These are phyloP conservation scores for Dactylellina drechsleri DNA, from an alignment of 2,329 filamentous ascomycete genomes.

Conservation along the genomic window DNA sequence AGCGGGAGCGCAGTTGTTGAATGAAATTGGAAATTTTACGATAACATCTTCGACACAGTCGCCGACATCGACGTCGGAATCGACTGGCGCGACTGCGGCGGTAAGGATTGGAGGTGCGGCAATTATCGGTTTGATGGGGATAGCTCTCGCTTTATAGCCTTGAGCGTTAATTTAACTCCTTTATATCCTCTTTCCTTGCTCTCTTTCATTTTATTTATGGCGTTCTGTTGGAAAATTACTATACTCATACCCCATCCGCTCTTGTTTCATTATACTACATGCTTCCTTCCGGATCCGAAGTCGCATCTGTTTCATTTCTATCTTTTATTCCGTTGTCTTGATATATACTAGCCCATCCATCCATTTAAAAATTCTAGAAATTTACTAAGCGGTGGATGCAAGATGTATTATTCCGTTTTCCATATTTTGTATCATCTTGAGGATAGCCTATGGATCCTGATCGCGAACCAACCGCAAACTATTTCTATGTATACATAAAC, in stretches of 20 bases:
- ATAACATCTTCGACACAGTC: not conserved
- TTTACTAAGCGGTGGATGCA: too few relatives aligned
- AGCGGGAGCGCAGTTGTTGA: not conserved
- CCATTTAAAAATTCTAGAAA: too few relatives aligned
- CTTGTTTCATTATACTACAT: too few relatives aligned
- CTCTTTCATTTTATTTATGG: not conserved
- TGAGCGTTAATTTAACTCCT: not conserved
- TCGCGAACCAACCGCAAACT: too few relatives aligned
- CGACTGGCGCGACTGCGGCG: not conserved
- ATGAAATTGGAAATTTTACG: not conserved
- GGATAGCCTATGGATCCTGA: too few relatives aligned
- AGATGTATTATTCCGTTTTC: too few relatives aligned
- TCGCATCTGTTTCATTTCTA: too few relatives aligned
- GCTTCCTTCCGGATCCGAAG: too few relatives aligned
- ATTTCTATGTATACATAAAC: too few relatives aligned
- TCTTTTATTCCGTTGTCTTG: too few relatives aligned
- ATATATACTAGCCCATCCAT: too few relatives aligned
- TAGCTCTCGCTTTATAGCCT: slow-evolving; percentile 8
- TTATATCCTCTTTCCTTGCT: not conserved
- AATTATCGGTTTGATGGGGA: slow-evolving; percentile 5
- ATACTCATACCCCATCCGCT: not conserved
- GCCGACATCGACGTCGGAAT: not conserved
- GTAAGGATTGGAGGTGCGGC: slow-evolving; percentile 22
- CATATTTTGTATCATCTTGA: too few relatives aligned
- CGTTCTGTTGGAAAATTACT: not conserved